Percentiles rank a stretch among this genome's conserved stretches.
Conservation (phyloP, 306 rosid genomes). For the Cotoneaster glaucophyllus region DNA sequence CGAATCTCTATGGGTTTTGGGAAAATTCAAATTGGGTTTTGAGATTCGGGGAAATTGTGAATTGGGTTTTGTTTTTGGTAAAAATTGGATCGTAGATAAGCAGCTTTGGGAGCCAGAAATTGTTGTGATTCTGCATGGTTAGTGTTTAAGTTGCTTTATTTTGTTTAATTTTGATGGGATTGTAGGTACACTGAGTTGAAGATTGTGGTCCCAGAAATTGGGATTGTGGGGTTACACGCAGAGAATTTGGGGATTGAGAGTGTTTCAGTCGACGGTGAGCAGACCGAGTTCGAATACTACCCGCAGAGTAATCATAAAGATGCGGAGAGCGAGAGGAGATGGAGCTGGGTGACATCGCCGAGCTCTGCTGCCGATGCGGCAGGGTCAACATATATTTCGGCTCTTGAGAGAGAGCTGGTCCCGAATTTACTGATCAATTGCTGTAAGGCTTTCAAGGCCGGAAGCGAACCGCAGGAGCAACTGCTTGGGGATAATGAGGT, state of each 20-base stretch:
- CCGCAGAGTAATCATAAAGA: slow-evolving; percentile 40
- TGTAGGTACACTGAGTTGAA: slow-evolving; percentile 81
- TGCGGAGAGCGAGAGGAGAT: slow-evolving; percentile 41
- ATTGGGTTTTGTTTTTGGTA: background rate
- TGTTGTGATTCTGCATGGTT: background rate
- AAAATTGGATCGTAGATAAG: background rate
- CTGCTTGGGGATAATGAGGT: slow-evolving; percentile 52
- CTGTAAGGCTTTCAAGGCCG: slow-evolving; percentile 63
- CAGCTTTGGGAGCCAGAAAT: background rate
- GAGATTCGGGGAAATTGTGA: background rate
- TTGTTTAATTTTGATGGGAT: background rate
- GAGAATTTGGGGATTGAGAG: slow-evolving; percentile 82
- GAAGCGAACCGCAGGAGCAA: slow-evolving; percentile 54
- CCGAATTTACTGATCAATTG: slow-evolving; percentile 86
- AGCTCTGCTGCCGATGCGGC: slow-evolving; percentile 80
- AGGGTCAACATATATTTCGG: slow-evolving; percentile 51
- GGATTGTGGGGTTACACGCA: slow-evolving; percentile 86
- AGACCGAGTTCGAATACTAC: slow-evolving; percentile 75
- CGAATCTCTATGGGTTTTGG: background rate
- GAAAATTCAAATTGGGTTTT: background rate
- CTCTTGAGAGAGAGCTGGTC: slow-evolving; percentile 63
- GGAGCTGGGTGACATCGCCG: slow-evolving; percentile 57
- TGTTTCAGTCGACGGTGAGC: slow-evolving; percentile 86
- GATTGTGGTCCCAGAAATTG: slow-evolving; percentile 84
- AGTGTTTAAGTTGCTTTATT: background rate